phyloP scores from a whole-genome alignment of 495 filamentous ascomycete species.

The Tuber aestivum region DNA sequence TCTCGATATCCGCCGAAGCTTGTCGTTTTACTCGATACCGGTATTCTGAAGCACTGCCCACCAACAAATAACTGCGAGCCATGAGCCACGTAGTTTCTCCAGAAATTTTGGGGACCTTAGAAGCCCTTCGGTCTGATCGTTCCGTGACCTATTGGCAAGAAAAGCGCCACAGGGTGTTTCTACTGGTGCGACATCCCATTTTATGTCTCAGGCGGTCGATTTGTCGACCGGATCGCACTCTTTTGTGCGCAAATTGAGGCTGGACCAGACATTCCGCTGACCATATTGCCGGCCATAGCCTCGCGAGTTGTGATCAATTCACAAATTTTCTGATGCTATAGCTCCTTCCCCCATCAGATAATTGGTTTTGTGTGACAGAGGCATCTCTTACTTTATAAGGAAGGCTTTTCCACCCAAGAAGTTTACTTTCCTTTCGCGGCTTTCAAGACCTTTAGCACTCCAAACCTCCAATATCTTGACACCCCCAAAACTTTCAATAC shows the following conservation, averaged over 20 bases:
- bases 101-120: not conserved
- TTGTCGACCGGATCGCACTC: not conserved
- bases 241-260: not conserved
- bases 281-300: not conserved
- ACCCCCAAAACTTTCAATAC: not conserved
- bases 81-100: not conserved
- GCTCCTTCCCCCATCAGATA: not conserved
- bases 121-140: not conserved
- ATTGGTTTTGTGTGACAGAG: not conserved
- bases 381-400: not conserved
- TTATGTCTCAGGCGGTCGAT: not conserved
- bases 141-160: not conserved
- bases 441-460: not conserved
- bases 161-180: not conserved
- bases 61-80: not conserved
- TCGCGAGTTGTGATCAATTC: too few species aligned
- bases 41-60: not conserved
- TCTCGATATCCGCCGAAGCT: not conserved
- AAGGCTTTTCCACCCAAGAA: not conserved
- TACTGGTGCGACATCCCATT: not conserved
- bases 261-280: not conserved
- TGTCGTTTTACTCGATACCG: not conserved
- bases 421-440: not conserved
- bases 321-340: not conserved
- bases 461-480: not conserved